Base-by-base conservation (phyloP, 306 rosid species). In the Dryas octopetala region DNA sequence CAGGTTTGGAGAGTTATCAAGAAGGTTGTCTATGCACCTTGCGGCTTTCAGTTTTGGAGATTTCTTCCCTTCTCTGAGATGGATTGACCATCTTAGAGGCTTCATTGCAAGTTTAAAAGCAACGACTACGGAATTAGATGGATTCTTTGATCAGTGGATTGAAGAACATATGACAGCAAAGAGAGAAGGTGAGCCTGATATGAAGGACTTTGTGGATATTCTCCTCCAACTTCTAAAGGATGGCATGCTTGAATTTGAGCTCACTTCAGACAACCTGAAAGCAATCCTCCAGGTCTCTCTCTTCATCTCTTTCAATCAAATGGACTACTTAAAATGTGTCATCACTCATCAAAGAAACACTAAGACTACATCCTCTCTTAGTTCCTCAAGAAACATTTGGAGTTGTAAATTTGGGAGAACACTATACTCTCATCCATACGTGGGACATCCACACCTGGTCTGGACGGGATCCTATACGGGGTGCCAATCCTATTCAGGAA, bases 41-140 rank as follows among this genome's bases (percentile, higher is more conserved):
- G 0, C 4, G 38, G 45, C 73, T 32, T 85, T 80, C n/a, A 16
- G 80, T 13, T 58, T 83, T 4, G 80, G 84, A 32, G 85, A 89
- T 76, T 75, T 44, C 55, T 85, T 73, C 58, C 89, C 85, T 60
- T 64, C 26, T 7, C 68, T 86, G 55, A 40, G 74, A 16, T 86
- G 89, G 89, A 1, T 87, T 44, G 91, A 85, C 57, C 17, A 14
- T 69, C 48, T 87, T 2, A 83, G 70, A 0, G 88, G 88, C 0
- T 50, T 53, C 1, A 50, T 62, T 16, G 23, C 61, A 0, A 8
- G 67, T 0, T 38, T 89, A 8, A 83, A 76, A 54, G 19, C 68
- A 8, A 54, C 70, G 19, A 75, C 60, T 14, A 0, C 0, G 13
- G 71, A 57, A 5, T 5, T 84, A 3, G 88, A 87, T 68, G 6